A percentile compares a stretch with the other conserved stretches of the same genome.
These are phyloP conservation scores for Xylariaceae sp. DNA, from an alignment of 2,329 filamentous ascomycete genomes.

Conservation along the genomic window DNA sequence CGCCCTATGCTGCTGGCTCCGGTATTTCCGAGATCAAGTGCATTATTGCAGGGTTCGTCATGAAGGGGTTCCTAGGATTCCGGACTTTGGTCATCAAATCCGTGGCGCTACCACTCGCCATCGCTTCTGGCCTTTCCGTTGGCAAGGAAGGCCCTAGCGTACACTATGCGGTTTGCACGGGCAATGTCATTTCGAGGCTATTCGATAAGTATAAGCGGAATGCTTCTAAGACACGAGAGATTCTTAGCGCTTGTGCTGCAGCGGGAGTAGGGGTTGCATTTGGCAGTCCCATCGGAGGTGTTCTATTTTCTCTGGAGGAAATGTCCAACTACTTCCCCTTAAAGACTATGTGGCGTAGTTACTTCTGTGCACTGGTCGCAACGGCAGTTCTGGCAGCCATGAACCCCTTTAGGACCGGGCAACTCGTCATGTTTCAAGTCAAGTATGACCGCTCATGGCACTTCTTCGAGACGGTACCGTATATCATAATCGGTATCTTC, in stretches of 20 bases:
- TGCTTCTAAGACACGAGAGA: slow-evolving; percentile 92
- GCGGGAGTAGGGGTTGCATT: slow-evolving; percentile 96
- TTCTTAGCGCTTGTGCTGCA: slow-evolving; percentile 90
- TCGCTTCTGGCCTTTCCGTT: slow-evolving; percentile 90
- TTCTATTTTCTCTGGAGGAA: slow-evolving; percentile 95
- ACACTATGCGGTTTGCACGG: slow-evolving; percentile 97
- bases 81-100: slow-evolving; percentile 96
- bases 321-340: slow-evolving; percentile 96
- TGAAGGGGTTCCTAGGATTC: slow-evolving; percentile 95
- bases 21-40: slow-evolving; percentile 99
- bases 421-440: slow-evolving; percentile 99
- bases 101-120: slow-evolving; percentile 84
- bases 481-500: slow-evolving; percentile 87
- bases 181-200: slow-evolving; percentile 90
- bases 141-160: slow-evolving; percentile 98
- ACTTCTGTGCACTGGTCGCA: slow-evolving; percentile 94
- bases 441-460: slow-evolving; percentile 96
- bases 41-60: slow-evolving; percentile 97
- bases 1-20: slow-evolving; percentile 93
- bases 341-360: slow-evolving; percentile 97
- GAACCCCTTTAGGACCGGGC: slow-evolving; percentile 96
- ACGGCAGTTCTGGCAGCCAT: slow-evolving; percentile 91
- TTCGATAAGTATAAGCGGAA: slow-evolving; percentile 92
- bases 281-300: slow-evolving; percentile 94
- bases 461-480: slow-evolving; percentile 94